Evolutionary conservation across 1,284 basidiomycete species (phyloP), one percentile per base, ranked within the genome.

Genomic region (Apiotrichum mycotoxinovorans): DNA sequence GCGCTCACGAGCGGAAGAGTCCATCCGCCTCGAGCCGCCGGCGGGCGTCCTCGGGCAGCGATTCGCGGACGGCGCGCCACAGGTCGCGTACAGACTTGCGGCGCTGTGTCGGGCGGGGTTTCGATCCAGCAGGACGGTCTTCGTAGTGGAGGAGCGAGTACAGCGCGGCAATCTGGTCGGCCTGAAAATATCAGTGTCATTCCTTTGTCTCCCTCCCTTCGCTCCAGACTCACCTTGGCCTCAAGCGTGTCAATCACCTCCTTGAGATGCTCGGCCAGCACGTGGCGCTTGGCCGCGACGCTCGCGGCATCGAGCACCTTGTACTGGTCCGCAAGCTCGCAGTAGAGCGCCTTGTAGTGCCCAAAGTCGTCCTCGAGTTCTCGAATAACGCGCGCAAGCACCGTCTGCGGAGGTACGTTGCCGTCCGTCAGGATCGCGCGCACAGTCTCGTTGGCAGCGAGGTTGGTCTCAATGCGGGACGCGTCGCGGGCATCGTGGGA

Each of bases 161-260:
- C 20, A 94, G 76, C 0, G 87, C 84, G 11, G 89, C 86, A 60
- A 93, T 91, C 76, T 93, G 90, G 76, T 92, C 88, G 40, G 89
- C 90, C 89, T 91, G 63, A 9, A 12, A 34, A 10, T 14, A 45
- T 59, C 17, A 49, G 48, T 20, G 22, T 5, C 18, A 25, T 11
- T 23, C 30, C 35, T 4, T 7, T n/a, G n/a, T 33, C 20, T 23
- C 20, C 48, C 22, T 23, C 30, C 35, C 5, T 7, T n/a, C 15
- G 25, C 20, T 23, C 20, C 48, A 20, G 26, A 61, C 69, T 54
- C 62, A 88, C 90, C 85, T 91, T 93, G 66, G 85, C 84, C 68
- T 95, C 93, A 30, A 96, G 80, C 44, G 87, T 82, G 73, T 93
- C 89, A 48, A 96, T 89, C 18, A 95, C 89, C 70, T 94, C 89